phyloP scores from a whole-genome alignment of 371 early-diverging fungal species.

The Mortierella sp. region DNA sequence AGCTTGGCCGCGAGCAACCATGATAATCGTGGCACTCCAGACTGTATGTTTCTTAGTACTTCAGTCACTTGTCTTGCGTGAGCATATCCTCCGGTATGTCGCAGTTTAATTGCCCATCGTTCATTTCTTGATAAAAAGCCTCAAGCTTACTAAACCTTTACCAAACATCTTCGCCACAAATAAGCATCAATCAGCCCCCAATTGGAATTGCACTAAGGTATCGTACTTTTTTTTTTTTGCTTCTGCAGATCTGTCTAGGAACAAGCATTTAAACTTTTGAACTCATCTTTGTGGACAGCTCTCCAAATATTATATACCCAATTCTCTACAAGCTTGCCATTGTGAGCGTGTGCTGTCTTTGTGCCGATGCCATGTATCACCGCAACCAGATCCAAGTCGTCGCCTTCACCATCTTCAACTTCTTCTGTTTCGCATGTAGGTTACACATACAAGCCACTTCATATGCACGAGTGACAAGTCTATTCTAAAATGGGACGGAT shows the following conservation, averaged over 20 bases:
- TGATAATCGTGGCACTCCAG: constrained; percentile 31
- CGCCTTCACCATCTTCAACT: constrained; percentile 45
- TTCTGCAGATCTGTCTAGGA: not conserved
- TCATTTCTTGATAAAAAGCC: not conserved
- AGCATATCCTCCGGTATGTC: constrained; percentile 25
- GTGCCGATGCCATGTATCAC: constrained; percentile 48
- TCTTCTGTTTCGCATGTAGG: constrained; percentile 46
- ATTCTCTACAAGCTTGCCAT: constrained; percentile 44
- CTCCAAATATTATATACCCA: constrained; percentile 49
- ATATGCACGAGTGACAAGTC: no score
- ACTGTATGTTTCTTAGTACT: constrained; percentile 20
- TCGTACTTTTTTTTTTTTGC: not conserved
- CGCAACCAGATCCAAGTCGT: constrained; percentile 57
- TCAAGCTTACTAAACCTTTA: not conserved
- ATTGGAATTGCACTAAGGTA: constrained; percentile 34
- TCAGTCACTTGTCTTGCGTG: constrained; percentile 36
- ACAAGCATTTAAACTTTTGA: not conserved
- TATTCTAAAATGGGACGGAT: no score
- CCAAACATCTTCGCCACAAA: not conserved
- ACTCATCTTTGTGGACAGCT: constrained; percentile 10
- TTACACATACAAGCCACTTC: not conserved
- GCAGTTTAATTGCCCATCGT: not conserved
- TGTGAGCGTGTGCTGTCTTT: constrained; percentile 38
- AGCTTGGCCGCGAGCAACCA: constrained; percentile 47
- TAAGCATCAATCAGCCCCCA: constrained; percentile 10